These are phyloP conservation scores for Serendipita sp. DNA, from an alignment of 768 basidiomycete species.

Conservation along the genomic window DNA sequence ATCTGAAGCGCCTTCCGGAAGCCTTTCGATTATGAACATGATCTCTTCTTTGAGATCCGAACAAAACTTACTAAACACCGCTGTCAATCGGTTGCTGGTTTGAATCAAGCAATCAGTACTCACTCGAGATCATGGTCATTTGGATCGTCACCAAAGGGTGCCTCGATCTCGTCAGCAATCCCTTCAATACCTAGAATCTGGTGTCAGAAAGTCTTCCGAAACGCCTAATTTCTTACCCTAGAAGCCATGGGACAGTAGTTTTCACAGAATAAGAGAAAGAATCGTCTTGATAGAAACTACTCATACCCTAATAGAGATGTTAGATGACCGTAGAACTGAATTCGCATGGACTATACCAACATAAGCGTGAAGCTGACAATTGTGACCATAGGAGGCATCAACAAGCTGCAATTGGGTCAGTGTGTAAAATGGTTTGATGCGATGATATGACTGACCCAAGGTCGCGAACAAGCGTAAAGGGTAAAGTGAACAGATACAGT, in stretches of 20 bases:
- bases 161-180: constrained; percentile 88
- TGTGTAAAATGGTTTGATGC: not conserved
- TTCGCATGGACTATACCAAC: constrained; percentile 12
- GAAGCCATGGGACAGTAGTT: not conserved
- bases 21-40: constrained; percentile 4
- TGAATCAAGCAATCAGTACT: not conserved
- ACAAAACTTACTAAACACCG: not conserved
- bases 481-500: constrained; percentile 79
- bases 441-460: constrained; percentile 25
- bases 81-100: not conserved
- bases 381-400: constrained; percentile 70
- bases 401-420: constrained; percentile 33
- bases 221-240: not conserved
- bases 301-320: not conserved
- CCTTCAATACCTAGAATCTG: constrained; percentile 61
- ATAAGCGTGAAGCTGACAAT: constrained; percentile 82
- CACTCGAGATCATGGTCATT: not conserved
- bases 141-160: constrained; percentile 58
- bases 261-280: not conserved
- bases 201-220: not conserved
- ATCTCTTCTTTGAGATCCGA: not conserved
- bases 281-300: not conserved
- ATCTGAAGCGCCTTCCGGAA: not conserved
- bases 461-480: constrained; percentile 69
- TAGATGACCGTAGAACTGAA: not conserved